Evolutionary conservation across 1,284 basidiomycete genomes (phyloP), one percentile per base, ranked within the genome.

Genomic region (Sporisorium exsertum): DNA sequence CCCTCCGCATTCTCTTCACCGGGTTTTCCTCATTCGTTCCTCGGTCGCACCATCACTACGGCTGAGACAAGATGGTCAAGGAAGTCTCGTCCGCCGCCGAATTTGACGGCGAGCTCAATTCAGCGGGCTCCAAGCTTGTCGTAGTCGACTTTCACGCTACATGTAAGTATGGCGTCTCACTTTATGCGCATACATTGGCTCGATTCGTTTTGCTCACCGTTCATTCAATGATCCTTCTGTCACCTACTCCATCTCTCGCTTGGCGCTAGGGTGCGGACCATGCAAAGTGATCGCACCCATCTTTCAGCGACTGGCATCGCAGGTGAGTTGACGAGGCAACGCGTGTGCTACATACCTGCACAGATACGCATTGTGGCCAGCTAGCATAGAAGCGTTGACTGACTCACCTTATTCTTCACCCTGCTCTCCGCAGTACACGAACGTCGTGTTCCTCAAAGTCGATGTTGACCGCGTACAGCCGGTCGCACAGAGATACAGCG

Each of bases 381-480:
- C 49, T 33, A 29, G 20, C n/a, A n/a, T 37, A 16, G 40, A 16
- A 18, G 37, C 37, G 18, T 40, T 16, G 18, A 18, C 37, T 40
- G 16, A 40, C 37, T 18, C 37, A 16, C 15, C 8, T 40, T 40
- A 18, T 61, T 9, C 24, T 16, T 9, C 35, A 13, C 32, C 20
- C 22, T 20, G 18, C 40, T 20, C 9, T 26, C 10, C 37, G 24
- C 62, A 74, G 72, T 45, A 66, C 42, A 51, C 72, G 45, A 74
- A 61, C 50, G 62, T 54, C 27, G 80, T 83, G 27, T 78, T 65
- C 57, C 77, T 80, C 60, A 87, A 87, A 81, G 82, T 88, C 57
- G 87, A 88, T 56, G 87, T 87, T 46, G 87, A 88, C 78, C 76
- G 79, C 51, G 82, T 86, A 29, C 74, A 76, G 35, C 78, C 81